Base-by-base conservation (phyloP, 73 alveolate species). In the Tetrahymena borealis region DNA sequence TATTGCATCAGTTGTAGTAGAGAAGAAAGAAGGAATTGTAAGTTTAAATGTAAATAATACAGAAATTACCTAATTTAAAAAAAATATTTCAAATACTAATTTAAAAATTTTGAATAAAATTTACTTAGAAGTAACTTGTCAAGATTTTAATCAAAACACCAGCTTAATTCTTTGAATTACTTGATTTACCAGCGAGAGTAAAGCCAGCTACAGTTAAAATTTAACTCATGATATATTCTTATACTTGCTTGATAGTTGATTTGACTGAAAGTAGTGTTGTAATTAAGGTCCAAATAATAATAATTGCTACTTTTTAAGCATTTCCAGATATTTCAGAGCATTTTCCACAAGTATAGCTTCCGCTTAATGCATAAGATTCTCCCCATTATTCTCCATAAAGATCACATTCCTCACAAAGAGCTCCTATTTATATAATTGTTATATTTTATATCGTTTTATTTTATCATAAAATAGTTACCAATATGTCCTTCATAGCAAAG, bases 361-460 rank as follows among this genome's bases (percentile, higher is more conserved):
- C 95, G 16, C 93, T 79, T 11, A 36, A 40, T 16, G 93, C 42
- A 32, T 93, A 93, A 13, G 60, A 32, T 32, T 33, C 28, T 79
- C 43, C 95, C 95, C 95, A 93, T 37, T 33, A 79, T 2, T 85
- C 39, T 5, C 91, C 90, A 39, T 93, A 90, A 28, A 93, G 90
- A 93, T 93, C 95, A 40, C 95, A 93, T 93, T 93, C 95, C 35
- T 93, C 95, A 40, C 95, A 93, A 7, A 93, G 60, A 2, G 95
- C 95, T 79, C 95, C 95, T n/a, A 78, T 33, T 1, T 33, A 36
- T 85, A 85, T 78, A 32, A 38, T 7, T 60, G 28, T 9, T 15
- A n/a, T 60, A 18, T 60, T 7, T 60, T 7, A 0, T 3, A 24
- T 60, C 28, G 0, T 60, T 60, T 2, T 42, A 42, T 2, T 42